Evolutionary conservation across 441 rosid species (phyloP).

Genomic region (Aquilaria agallochum): DNA sequence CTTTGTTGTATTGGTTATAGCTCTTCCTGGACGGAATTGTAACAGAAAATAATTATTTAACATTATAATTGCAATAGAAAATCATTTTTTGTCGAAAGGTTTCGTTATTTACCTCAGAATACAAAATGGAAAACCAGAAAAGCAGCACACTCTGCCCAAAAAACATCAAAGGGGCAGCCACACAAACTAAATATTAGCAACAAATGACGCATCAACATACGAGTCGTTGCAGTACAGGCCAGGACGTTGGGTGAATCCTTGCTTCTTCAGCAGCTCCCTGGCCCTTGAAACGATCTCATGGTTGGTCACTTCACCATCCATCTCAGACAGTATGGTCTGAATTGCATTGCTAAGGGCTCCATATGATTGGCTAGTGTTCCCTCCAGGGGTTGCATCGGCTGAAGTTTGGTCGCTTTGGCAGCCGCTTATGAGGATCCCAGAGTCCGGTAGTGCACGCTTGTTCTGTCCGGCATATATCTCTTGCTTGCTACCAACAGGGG

Average conservation of each 20-base stretch:
- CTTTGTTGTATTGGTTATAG: constrained; percentile 14
- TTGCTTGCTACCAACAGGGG: constrained; percentile 54
- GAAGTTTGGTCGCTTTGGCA: constrained; percentile 93
- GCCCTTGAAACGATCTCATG: constrained; percentile 60
- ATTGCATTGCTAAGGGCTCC: constrained; percentile 95
- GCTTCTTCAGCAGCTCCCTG: constrained; percentile 55
- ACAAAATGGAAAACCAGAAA: neutral
- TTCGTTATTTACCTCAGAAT: constrained; percentile 1
- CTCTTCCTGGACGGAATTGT: constrained; percentile 17
- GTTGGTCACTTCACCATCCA: constrained; percentile 56
- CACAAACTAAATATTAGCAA: constrained; percentile 23
- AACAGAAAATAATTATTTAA: constrained; percentile 11
- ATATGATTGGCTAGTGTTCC: constrained; percentile 60
- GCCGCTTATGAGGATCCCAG: constrained; percentile 82
- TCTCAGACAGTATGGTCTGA: constrained; percentile 59
- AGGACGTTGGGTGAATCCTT: constrained; percentile 89
- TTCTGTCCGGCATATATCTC: constrained; percentile 78
- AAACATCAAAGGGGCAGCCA: neutral
- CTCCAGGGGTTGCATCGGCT: constrained; percentile 94
- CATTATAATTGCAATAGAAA: constrained; percentile 18
- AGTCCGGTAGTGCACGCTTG: constrained; percentile 54
- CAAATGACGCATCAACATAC: constrained; percentile 47
- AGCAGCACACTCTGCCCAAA: neutral
- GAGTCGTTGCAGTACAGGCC: constrained; percentile 78
- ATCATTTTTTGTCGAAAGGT: constrained; percentile 7